Evolutionary conservation across 805 yeast species (phyloP), one percentile per base, ranked within the genome.

Genomic region (Ascoidea rubescens): DNA sequence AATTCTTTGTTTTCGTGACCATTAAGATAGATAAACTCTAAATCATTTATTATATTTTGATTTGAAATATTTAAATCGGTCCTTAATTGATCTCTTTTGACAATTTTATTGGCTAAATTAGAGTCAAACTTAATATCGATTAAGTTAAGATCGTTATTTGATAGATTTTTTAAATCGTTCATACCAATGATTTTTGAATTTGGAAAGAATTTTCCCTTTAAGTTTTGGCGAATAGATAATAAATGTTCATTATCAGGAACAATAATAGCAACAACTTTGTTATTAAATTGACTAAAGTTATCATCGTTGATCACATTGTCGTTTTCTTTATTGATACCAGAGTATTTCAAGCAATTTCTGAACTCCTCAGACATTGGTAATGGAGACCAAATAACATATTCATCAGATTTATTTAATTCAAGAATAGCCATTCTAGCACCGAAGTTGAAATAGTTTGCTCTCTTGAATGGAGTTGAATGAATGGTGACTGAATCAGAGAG

Each of bases 201-300:
- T 3, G 87, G 85, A 60, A 67, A 72, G 51, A 37, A 37, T 65
- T 63, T 17, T 69, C 67, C 60, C 76, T 74, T 65, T 81, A 75
- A 12, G 75, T 72, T 31, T 64, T 60, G 10, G 81, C 77, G 2
- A 37, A 37, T 8, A 10, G 83, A 85, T 77, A 82, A 65, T 1
- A 84, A 79, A 60, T 83, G 89, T 56, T 79, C 84, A 37, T 56
- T 59, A 59, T 83, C 86, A 1, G 88, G 87, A 48, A 83, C 70
- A 46, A 84, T 70, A 44, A 80, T 67, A 55, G 78, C 74, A 21
- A 21, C 28, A 21, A 21, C 28, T 21, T 21, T 21, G 3, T 21
- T 21, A 21, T 21, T 21, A 21, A 21, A 21, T 21, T 21, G 28
- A 21, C 28, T 21, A 21, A 21, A 21, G 28, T 21, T 21, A 21